Percentiles rank a stretch among this genome's conserved stretches.
phyloP scores from a whole-genome alignment of 345 rosid species.

The Eucalyptus tenuipes region DNA sequence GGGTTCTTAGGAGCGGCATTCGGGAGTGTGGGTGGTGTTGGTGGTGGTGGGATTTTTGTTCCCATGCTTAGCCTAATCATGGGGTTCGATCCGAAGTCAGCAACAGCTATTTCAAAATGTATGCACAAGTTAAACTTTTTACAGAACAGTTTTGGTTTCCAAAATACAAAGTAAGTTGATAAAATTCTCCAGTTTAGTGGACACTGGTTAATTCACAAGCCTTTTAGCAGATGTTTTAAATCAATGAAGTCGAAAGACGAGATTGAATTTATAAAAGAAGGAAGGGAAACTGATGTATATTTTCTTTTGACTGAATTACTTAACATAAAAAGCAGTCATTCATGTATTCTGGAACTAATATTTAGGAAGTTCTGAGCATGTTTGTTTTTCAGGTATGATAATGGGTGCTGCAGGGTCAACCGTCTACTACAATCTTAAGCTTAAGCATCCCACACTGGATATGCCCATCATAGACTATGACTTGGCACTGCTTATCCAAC shows the following conservation, averaged over 20 bases:
- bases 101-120: constrained; percentile 86
- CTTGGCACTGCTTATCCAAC: constrained; percentile 72
- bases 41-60: constrained; percentile 48
- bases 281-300: neutral
- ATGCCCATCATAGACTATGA: constrained; percentile 81
- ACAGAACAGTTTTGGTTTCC: neutral
- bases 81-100: constrained; percentile 77
- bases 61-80: constrained; percentile 74
- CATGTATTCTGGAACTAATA: neutral
- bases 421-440: constrained; percentile 65
- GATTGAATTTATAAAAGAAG: neutral
- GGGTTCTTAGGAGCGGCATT: constrained; percentile 89
- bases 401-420: constrained; percentile 78
- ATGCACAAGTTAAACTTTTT: neutral
- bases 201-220: neutral
- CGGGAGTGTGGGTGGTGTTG: constrained; percentile 68
- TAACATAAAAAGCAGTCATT: neutral
- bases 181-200: neutral
- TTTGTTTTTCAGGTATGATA: constrained; percentile 54
- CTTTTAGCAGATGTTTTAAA: neutral
- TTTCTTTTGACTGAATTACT: neutral
- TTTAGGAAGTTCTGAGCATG: neutral
- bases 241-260: neutral
- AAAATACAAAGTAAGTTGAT: neutral
- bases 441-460: constrained; percentile 68